A percentile compares a stretch with the other conserved stretches of the same genome.
Conservation (phyloP, 805 yeast genomes). For the Saccharomyces jurei region DNA sequence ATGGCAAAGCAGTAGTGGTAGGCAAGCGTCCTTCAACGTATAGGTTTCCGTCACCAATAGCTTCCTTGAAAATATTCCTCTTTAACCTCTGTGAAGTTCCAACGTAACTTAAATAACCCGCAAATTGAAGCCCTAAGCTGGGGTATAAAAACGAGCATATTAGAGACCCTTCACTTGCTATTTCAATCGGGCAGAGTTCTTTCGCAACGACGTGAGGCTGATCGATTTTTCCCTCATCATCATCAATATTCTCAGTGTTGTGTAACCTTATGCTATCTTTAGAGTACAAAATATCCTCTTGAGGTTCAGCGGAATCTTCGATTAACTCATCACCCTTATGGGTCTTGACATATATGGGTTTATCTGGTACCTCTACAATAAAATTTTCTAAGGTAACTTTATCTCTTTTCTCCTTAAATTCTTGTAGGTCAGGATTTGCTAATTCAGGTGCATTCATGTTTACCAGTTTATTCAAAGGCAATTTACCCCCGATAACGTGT, state of each 20-base stretch:
- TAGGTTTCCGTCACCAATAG: constrained; percentile 31
- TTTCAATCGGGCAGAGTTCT: neutral
- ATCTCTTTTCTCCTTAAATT: constrained; percentile 62
- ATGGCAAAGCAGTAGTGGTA: constrained; percentile 15
- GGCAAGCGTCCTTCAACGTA: constrained; percentile 28
- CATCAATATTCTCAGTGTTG: neutral
- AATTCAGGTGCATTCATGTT: constrained; percentile 65
- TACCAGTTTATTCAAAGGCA: constrained; percentile 53
- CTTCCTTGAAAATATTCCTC: constrained; percentile 11
- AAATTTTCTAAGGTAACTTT: constrained; percentile 61
- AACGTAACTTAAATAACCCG: constrained; percentile 9
- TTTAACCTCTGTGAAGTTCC: constrained; percentile 11
- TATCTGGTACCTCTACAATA: constrained; percentile 52
- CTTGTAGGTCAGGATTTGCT: constrained; percentile 64
- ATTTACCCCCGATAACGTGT: constrained; percentile 46
- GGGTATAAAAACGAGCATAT: constrained; percentile 6
- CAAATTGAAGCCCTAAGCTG: constrained; percentile 8
- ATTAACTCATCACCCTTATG: constrained; percentile 85
- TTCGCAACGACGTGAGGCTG: neutral
- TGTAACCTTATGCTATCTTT: constrained; percentile 14
- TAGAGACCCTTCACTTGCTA: neutral
- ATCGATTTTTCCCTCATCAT: neutral
- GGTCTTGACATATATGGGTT: constrained; percentile 65
- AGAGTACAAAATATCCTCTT: constrained; percentile 28
- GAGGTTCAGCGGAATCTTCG: constrained; percentile 40